Evolutionary conservation across 2,329 filamentous ascomycete genomes (phyloP).

Genomic region (Elsinoe perseae): DNA sequence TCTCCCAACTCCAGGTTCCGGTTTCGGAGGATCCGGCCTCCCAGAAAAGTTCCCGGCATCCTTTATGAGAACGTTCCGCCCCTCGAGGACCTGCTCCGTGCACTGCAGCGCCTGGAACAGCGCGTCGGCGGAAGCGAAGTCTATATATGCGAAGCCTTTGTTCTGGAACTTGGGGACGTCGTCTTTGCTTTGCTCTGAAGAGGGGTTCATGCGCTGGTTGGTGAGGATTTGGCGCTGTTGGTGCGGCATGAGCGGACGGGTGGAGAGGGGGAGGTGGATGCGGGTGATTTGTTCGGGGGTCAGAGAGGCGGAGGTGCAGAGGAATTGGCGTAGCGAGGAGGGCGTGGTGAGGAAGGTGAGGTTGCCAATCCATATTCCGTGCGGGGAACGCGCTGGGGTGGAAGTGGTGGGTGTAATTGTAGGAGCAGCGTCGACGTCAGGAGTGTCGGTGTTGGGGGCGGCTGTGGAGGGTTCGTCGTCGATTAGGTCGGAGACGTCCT

Average conservation of each 20-base stretch:
- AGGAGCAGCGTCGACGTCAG: neutral
- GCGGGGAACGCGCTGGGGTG: slow-evolving; percentile 54
- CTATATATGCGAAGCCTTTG: slow-evolving; percentile 93
- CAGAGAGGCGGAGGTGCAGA: slow-evolving; percentile 59
- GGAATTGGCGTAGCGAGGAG: slow-evolving; percentile 66
- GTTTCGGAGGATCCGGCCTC: slow-evolving; percentile 61
- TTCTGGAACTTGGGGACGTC: slow-evolving; percentile 48
- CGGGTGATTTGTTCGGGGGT: slow-evolving; percentile 66
- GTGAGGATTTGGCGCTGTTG: slow-evolving; percentile 3
- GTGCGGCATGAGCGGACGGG: slow-evolving; percentile 32
- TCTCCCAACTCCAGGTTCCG: slow-evolving; percentile 22
- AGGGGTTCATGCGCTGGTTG: neutral
- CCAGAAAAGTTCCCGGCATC: slow-evolving; percentile 84
- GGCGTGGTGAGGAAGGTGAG: slow-evolving; percentile 75
- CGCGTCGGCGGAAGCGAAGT: slow-evolving; percentile 64
- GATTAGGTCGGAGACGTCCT: slow-evolving; percentile 14
- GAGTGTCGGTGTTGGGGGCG: slow-evolving; percentile 10
- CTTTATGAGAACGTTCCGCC: slow-evolving; percentile 85
- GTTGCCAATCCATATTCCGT: slow-evolving; percentile 95
- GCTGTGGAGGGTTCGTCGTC: slow-evolving; percentile 28
- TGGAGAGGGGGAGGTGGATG: slow-evolving; percentile 64
- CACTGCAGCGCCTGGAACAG: slow-evolving; percentile 72
- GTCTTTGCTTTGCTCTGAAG: slow-evolving; percentile 13
- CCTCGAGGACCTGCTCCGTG: slow-evolving; percentile 71
- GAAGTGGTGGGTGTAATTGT: slow-evolving; percentile 24